These are phyloP conservation scores for Suillus weaverae DNA, from an alignment of 768 basidiomycete genomes.

Conservation along the genomic window DNA sequence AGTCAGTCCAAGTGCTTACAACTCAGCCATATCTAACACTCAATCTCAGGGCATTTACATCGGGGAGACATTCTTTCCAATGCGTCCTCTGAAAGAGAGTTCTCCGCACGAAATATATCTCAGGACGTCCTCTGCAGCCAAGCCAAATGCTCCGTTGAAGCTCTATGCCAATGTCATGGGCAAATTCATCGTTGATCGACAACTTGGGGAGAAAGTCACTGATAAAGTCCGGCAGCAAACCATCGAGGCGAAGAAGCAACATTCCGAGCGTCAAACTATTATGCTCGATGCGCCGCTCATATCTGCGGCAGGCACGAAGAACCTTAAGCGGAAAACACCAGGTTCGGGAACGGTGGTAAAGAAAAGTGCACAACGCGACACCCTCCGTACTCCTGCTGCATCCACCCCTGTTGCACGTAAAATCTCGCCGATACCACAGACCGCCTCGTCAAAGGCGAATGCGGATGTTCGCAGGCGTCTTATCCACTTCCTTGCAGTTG, in stretches of 20 bases:
- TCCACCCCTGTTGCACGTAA: slow-evolving; percentile 31
- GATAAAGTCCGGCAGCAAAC: slow-evolving; percentile 47
- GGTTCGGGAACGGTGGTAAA: slow-evolving; percentile 29
- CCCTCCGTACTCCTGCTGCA: slow-evolving; percentile 31
- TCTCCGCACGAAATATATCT: slow-evolving; percentile 73
- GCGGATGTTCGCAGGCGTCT: slow-evolving; percentile 40
- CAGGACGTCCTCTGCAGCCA: slow-evolving; percentile 55
- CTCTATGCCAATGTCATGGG: slow-evolving; percentile 74
- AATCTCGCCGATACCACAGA: slow-evolving; percentile 28
- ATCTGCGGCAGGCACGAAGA: slow-evolving; percentile 35
- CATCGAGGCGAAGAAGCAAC: slow-evolving; percentile 49
- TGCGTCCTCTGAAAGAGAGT: slow-evolving; percentile 54
- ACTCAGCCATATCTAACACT: neutral
- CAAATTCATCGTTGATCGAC: slow-evolving; percentile 65
- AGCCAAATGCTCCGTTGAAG: slow-evolving; percentile 66
- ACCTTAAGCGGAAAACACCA: slow-evolving; percentile 40
- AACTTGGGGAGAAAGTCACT: slow-evolving; percentile 47
- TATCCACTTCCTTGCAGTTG: slow-evolving; percentile 51
- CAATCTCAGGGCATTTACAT: slow-evolving; percentile 62
- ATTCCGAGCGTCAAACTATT: slow-evolving; percentile 47
- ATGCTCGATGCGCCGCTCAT: slow-evolving; percentile 40
- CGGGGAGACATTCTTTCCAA: slow-evolving; percentile 62
- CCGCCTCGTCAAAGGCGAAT: slow-evolving; percentile 18
- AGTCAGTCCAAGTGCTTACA: slow-evolving; percentile 39
- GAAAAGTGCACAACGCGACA: slow-evolving; percentile 19